Evolutionary conservation across 805 yeast species (phyloP), one percentile per base, ranked within the genome.

Genomic region (Saturnispora quitensis): DNA sequence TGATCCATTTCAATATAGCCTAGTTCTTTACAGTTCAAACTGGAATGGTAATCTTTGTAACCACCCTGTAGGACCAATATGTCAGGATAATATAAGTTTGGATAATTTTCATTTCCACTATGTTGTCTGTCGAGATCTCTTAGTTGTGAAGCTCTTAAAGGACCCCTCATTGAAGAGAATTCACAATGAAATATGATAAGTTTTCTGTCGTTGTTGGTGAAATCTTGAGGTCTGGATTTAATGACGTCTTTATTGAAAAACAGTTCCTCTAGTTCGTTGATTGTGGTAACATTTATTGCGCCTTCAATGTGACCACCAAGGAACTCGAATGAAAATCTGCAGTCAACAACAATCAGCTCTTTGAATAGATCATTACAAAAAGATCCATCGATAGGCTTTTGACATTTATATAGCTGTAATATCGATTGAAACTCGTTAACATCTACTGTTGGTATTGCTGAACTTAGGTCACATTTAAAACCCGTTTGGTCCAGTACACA

Each of bases 151-250:
- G 98, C 98, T 85, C 93, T 80, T 46, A 84, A 71, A 4, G 99
- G 99, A n/a, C 98, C 96, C 53, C 99, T 75, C 63, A 84, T 88
- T 5, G 95, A 80, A 38, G 95, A 84, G 65, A 89, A 91, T 68
- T 93, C 99, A 69, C 99, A 93, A 68, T 93, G 97, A 72, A 93
- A 91, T 10, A 93, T 74, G 6, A 91, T 65, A 51, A 93, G 69
- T 20, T 73, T 73, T 18, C 71, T 73, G 40, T 54, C 42, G 10
- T 45, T 43, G 4, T 53, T 35, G 6, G 66, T 60, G 43, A 59
- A 58, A 22, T 60, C 62, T 28, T 55, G 24, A 28, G 69, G 68
- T 3, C 56, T 50, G 40, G 52, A 48, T 8, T 49, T 52, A 52
- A 53, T 57, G 28, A 59, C 57, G 22, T 47, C 36, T 28, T 59